These are phyloP conservation scores for Puccinia polysora DNA, from an alignment of 1,284 basidiomycete genomes.

Conservation along the genomic window DNA sequence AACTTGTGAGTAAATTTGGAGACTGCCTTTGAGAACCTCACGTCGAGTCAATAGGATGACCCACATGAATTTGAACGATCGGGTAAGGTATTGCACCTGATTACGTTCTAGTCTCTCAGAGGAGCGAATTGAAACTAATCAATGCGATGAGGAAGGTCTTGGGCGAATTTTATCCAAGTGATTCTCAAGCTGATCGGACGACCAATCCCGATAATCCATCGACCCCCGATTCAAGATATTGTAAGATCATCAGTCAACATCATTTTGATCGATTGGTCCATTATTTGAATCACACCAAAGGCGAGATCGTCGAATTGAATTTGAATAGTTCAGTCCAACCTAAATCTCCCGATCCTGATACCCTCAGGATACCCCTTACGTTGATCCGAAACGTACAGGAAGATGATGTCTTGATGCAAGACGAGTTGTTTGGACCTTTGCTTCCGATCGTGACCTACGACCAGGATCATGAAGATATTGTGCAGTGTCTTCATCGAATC, in stretches of 20 bases:
- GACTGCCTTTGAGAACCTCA: background rate
- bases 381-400: constrained; percentile 51
- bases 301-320: constrained; percentile 52
- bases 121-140: constrained; percentile 50
- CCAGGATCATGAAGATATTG: constrained; percentile 46
- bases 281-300: constrained; percentile 52
- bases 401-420: constrained; percentile 53
- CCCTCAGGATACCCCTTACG: constrained; percentile 51
- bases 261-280: constrained; percentile 53
- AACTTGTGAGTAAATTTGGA: constrained; percentile 44
- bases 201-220: constrained; percentile 33
- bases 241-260: constrained; percentile 52
- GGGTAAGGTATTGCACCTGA: constrained; percentile 52
- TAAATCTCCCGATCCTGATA: constrained; percentile 45
- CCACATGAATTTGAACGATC: constrained; percentile 42
- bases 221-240: constrained; percentile 47
- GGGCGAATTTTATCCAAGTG: constrained; percentile 49
- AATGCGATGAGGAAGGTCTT: constrained; percentile 49
- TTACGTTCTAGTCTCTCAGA: constrained; percentile 50
- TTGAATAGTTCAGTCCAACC: constrained; percentile 22
- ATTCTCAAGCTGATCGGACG: background rate
- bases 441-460: constrained; percentile 51
- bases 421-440: constrained; percentile 55
- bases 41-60: background rate
- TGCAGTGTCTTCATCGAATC: constrained; percentile 50